Percentiles rank a stretch among this genome's conserved stretches.
Evolutionary conservation across 176 grass and related monocot species (phyloP).

Genomic region (Canna indica): DNA sequence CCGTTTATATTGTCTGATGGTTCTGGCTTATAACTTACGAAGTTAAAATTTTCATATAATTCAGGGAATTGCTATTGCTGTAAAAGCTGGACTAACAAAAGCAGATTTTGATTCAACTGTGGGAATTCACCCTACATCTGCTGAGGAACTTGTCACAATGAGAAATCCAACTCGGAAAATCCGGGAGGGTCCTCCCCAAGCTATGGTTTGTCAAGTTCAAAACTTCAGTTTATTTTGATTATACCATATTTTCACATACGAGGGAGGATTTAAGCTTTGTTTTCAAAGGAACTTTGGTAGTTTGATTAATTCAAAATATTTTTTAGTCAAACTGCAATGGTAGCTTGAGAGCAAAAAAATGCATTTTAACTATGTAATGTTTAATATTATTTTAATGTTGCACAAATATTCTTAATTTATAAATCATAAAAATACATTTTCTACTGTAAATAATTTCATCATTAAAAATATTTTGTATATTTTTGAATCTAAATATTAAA

Average conservation of each 20-base stretch:
- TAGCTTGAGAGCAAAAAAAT: too few relatives aligned
- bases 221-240: neutral
- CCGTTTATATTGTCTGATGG: neutral
- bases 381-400: too few relatives aligned
- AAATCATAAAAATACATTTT: too few relatives aligned
- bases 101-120: constrained; percentile 82
- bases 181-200: constrained; percentile 29
- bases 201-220: constrained; percentile 29
- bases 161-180: constrained; percentile 63
- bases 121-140: constrained; percentile 81
- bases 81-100: constrained; percentile 85
- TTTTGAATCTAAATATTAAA: too few relatives aligned
- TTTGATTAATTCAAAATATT: too few relatives aligned
- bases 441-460: too few relatives aligned
- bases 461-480: too few relatives aligned
- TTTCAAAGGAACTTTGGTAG: too few relatives aligned
- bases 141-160: constrained; percentile 92
- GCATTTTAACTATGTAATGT: too few relatives aligned
- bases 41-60: neutral
- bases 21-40: neutral
- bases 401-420: too few relatives aligned
- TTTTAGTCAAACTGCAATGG: too few relatives aligned
- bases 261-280: too few relatives aligned
- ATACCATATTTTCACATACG: neutral
- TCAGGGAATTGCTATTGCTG: constrained; percentile 84